Conservation (phyloP, 2,329 filamentous ascomycete genomes). For the Monosporascus sp. region DNA sequence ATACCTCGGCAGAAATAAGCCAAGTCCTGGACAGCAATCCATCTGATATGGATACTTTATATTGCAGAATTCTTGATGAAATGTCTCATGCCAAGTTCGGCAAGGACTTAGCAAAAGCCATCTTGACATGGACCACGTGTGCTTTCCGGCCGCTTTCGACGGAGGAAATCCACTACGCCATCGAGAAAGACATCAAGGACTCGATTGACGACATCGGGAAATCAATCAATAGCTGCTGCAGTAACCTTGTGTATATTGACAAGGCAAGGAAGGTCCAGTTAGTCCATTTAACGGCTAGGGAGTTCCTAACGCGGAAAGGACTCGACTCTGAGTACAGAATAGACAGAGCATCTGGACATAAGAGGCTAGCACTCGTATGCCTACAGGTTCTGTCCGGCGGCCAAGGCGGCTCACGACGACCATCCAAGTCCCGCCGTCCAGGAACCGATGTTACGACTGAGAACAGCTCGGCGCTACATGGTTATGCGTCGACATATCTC, state of each 20-base stretch:
- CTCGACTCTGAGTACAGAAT: conserved; percentile 19
- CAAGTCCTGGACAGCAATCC: conserved; percentile 20
- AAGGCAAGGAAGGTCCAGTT: conserved; percentile 17
- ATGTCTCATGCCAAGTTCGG: conserved; percentile 19
- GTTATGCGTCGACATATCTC: conserved; percentile 17
- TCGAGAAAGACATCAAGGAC: conserved; percentile 24
- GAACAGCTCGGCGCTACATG: conserved; percentile 1
- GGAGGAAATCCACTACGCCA: conserved; percentile 16
- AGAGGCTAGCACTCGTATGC: conserved; percentile 19
- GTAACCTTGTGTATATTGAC: conserved; percentile 25
- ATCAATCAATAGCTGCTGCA: conserved; percentile 19
- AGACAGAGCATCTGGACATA: conserved; percentile 15
- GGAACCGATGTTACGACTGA: background rate
- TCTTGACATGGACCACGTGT: conserved; percentile 23
- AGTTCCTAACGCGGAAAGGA: conserved; percentile 17
- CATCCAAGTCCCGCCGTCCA: background rate
- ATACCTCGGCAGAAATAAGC: conserved; percentile 16
- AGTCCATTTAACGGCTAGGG: conserved; percentile 23
- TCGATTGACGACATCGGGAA: conserved; percentile 17
- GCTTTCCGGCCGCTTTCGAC: conserved; percentile 20
- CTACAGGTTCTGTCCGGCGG: conserved; percentile 13
- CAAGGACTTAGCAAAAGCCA: conserved; percentile 18
- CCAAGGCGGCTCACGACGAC: background rate
- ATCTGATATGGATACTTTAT: conserved; percentile 24
- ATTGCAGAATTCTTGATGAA: conserved; percentile 20